Evolutionary conservation across 1,284 basidiomycete genomes (phyloP).

Genomic region (Kwoniella shivajii): DNA sequence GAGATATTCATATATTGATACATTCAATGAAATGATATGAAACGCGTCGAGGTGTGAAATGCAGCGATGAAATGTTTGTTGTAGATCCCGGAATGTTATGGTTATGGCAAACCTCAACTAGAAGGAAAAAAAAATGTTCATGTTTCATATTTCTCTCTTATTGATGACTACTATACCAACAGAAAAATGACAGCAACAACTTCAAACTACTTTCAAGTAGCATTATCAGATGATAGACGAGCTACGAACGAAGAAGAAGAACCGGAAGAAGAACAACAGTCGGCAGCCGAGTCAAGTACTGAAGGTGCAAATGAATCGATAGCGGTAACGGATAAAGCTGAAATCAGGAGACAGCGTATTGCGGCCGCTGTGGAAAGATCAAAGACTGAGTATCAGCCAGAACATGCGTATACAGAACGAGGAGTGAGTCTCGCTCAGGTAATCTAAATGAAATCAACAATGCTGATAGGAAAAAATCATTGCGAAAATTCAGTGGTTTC

Average conservation of each 20-base stretch:
- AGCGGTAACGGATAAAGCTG: conserved; percentile 16
- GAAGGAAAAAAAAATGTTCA: too few species aligned
- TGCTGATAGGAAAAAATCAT: conserved; percentile 4
- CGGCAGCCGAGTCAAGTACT: background rate
- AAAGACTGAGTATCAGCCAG: conserved; percentile 41
- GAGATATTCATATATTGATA: background rate
- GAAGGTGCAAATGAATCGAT: background rate
- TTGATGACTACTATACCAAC: too few species aligned
- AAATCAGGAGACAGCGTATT: conserved; percentile 34
- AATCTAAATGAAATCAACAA: conserved; percentile 21
- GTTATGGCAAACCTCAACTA: too few species aligned
- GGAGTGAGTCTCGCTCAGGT: conserved; percentile 29
- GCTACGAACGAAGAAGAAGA: background rate
- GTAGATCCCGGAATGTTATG: too few species aligned
- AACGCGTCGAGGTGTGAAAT: background rate
- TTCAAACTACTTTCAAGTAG: conserved; percentile 25
- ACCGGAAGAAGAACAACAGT: background rate
- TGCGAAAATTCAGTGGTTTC: too few species aligned
- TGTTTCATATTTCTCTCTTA: too few species aligned
- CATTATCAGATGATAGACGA: conserved; percentile 14
- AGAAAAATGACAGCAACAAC: conserved; percentile 9
- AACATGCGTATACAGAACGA: conserved; percentile 49
- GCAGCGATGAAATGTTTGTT: too few species aligned
- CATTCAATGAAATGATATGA: background rate
- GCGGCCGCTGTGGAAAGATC: conserved; percentile 43